Evolutionary conservation across 2,329 filamentous ascomycete species (phyloP), one percentile per base, ranked within the genome.

Genomic region (Gyromitra esculenta): DNA sequence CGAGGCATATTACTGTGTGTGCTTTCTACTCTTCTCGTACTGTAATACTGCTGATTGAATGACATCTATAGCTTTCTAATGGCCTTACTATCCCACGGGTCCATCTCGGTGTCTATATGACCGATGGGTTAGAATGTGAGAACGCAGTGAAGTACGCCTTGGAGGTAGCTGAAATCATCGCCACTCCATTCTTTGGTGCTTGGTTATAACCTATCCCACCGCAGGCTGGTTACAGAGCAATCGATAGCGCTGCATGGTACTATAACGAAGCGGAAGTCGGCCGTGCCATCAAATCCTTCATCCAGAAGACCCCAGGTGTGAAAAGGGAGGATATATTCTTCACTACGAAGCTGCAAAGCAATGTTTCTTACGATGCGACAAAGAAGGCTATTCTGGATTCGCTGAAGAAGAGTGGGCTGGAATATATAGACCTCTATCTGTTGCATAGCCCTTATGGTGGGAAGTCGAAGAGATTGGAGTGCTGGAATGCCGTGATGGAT

Each of bases 391-490:
- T 96, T 78, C 88, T 86, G 77, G 82, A 88, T 81, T 91, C 88
- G 39, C 86, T 94, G 2, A 86, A 89, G 60, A 87, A 87, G 72
- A 90, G 88, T 31, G 91, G 89, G 0, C 84, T 94, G 39, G 91
- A 89, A 0, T 94, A 94, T 82, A 89, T 95, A 72, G 92, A 96
- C 81, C 83, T 96, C 57, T 94, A 95, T 82, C 85, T 96, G 9
- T 85, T 96, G 71, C 93, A 96, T 81, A 91, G 89, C 62, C 93
- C 92, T 0, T 93, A 93, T 80, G 92, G 92, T 5, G 92, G 92
- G 0, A 89, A 86, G 80, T 83, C 87, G 80, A 89, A 89, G 6
- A 86, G 92, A 3, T 82, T 91, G 66, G 89, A 91, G 48, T 92
- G 91, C 81, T 96, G 92, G 92, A 87, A 85, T 79, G 92, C 92